Base-by-base conservation (phyloP, 495 filamentous ascomycete genomes). In the Penicillium psychrofluorescens region DNA sequence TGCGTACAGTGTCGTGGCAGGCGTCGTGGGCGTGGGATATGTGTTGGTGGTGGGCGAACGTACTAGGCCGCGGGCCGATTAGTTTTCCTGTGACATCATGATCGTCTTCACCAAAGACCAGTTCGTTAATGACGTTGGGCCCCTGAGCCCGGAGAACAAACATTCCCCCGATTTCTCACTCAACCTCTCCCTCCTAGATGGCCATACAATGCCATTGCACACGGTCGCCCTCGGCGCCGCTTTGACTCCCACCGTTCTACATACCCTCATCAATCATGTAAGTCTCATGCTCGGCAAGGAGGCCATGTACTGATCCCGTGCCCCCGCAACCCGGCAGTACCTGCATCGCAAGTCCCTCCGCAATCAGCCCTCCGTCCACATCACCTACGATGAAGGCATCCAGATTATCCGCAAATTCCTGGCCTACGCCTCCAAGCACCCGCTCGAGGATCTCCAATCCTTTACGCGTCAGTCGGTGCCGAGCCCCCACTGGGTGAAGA, bases 371-470 rank as follows among this genome's bases (percentile, higher is more conserved):
- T 90, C 84, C 14, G 81, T 84, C 1, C 88, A 91, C 54, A 79
- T 97, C 48, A 89, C 88, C 16, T 97, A 97, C 62, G 86, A 95
- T 54, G 85, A 95, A 64, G 90, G 89, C n/a, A 74, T 97, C n/a
- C 76, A 84, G 28, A 73, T 96, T 14, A 81, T 96, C 47, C 86
- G 86, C 38, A 80, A 81, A 31, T 97, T 97, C 64, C 79, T 97
- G 15, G 54, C 65, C 12, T 86, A 88, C 54, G 83, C 88, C 1
- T 90, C 89, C 1, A 80, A 85, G 48, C 88, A 95, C 56, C 87
- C 86, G 0, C 83, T 97, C 45, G 91, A 97, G 63, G 90, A 97
- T 29, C 61, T 96, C 12, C 91, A 97, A 54, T 79, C 78, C 14
- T 96, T 96, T 62, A 94, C 90, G 0, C 70, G 76, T 15, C 90